Percentiles rank a stretch among this genome's conserved stretches.
These are phyloP conservation scores for Phytopythium cucurbitacearum DNA, from an alignment of 352 stramenopile genomes.

Conservation along the genomic window DNA sequence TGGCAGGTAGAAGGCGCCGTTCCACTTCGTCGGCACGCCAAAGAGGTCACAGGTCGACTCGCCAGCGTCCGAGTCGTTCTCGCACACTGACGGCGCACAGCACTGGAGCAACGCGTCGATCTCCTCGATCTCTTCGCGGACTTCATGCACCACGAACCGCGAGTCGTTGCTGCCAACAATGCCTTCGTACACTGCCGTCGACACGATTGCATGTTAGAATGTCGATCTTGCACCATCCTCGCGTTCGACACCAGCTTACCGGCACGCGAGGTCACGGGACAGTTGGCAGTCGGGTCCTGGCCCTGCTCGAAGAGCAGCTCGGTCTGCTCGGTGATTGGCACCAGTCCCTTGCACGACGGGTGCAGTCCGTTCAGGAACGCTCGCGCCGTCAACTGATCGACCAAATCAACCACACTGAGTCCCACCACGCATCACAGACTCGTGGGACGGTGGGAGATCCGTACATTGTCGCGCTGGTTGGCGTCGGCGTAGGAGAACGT, in stretches of 20 bases:
- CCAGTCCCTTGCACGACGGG: constrained; percentile 43
- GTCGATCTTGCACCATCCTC: background rate
- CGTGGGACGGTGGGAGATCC: background rate
- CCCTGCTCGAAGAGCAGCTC: constrained; percentile 71
- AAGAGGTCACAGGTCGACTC: constrained; percentile 45
- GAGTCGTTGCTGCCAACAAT: constrained; percentile 60
- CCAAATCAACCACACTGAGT: background rate
- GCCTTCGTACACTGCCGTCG: constrained; percentile 53
- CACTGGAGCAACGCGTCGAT: constrained; percentile 65
- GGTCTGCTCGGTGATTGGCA: constrained; percentile 53
- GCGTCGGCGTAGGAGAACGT: constrained; percentile 67
- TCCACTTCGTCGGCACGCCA: constrained; percentile 55
- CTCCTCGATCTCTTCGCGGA: constrained; percentile 42
- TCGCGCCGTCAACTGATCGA: constrained; percentile 45
- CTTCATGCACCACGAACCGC: constrained; percentile 51
- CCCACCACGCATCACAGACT: background rate
- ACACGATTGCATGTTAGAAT: background rate
- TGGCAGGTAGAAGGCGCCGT: constrained; percentile 67
- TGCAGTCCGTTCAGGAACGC: constrained; percentile 57
- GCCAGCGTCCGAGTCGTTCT: background rate
- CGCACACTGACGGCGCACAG: constrained; percentile 48
- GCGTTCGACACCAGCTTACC: constrained; percentile 18
- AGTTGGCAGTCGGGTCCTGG: constrained; percentile 58
- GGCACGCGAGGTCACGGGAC: constrained; percentile 58
- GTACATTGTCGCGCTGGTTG: constrained; percentile 74